Base-by-base conservation (phyloP, 352 stramenopile genomes). In the Aphanomyces invadans region DNA sequence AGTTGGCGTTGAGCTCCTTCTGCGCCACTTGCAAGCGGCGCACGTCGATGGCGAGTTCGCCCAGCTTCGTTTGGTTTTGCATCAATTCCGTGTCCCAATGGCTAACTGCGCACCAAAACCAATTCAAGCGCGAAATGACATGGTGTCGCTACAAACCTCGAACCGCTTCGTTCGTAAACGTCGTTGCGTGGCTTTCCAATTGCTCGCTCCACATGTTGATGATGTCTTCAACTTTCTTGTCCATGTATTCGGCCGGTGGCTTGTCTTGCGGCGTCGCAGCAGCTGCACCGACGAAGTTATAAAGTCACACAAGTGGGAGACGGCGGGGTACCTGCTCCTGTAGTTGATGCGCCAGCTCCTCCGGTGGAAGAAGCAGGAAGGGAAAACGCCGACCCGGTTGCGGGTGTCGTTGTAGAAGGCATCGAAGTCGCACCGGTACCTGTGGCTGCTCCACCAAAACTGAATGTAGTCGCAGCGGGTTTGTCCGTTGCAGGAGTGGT, bases 191-290 rank as follows among this genome's bases (percentile, higher is more conserved):
- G 17, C 80, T 78, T 63, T 94, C 86, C 0, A 94, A 69, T 62
- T 94, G 83, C 72, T 94, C 86, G 46, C 86, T 92, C 86, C 86
- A 94, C 73, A 90, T 83, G 68, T 94, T 94, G 71, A 94, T 94
- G 56, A 94, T 92, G 68, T 94, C 83, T 78, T 94, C 86, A 29
- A 94, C 88, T 0, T 83, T 94, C 60, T 84, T 82, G 51, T 83
- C 83, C 74, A 90, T 88, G 72, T 92, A 94, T 65, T 91, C 82
- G 44, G 83, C 86, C 17, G 86, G 86, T 9, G 83, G 82, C 57
- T 88, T 79, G 19, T 92, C 80, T 32, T 55, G 51, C 15, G 15
- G 19, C 2, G 25, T 49, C 11, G 17, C 21, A 7, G 11, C 26
- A 45, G n/a, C n/a, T n/a, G n/a, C n/a, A 54, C 21, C 1, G 10